These are phyloP conservation scores for Solanum arcanum DNA, from an alignment of 257 asterid genomes.

Conservation along the genomic window DNA sequence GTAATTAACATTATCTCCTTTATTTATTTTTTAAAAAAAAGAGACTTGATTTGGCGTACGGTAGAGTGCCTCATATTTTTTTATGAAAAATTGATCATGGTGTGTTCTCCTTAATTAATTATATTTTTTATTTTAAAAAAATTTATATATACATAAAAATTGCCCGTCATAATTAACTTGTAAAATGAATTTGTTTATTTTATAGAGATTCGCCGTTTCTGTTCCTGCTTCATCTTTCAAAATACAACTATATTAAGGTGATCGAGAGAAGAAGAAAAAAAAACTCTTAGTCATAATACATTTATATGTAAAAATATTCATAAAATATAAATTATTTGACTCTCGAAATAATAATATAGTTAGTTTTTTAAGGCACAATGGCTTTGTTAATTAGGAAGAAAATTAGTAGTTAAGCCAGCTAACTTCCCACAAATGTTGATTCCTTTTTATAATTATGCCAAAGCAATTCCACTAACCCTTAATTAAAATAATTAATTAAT, in stretches of 20 bases:
- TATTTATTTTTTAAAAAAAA: background rate
- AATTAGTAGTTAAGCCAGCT: slow-evolving; percentile 1
- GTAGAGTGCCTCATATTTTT: background rate
- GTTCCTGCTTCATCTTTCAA: background rate
- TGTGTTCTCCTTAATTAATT: background rate
- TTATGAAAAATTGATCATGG: background rate
- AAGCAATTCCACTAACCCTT: background rate
- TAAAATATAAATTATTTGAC: background rate
- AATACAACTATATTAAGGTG: too few relatives aligned
- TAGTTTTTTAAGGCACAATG: background rate
- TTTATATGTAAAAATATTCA: background rate
- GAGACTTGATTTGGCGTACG: background rate
- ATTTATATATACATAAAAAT: too few relatives aligned
- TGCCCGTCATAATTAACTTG: background rate
- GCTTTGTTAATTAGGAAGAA: background rate
- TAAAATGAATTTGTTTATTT: too few relatives aligned
- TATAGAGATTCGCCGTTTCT: too few relatives aligned
- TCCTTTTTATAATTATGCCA: background rate
- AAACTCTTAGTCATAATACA: too few relatives aligned
- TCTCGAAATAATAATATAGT: background rate
- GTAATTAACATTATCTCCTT: background rate
- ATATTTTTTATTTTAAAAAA: too few relatives aligned
- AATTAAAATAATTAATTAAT: background rate
- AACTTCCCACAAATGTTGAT: background rate
- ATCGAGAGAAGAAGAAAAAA: too few relatives aligned